Base-by-base conservation (phyloP, 768 basidiomycete species). In the Auriculariales sp. region DNA sequence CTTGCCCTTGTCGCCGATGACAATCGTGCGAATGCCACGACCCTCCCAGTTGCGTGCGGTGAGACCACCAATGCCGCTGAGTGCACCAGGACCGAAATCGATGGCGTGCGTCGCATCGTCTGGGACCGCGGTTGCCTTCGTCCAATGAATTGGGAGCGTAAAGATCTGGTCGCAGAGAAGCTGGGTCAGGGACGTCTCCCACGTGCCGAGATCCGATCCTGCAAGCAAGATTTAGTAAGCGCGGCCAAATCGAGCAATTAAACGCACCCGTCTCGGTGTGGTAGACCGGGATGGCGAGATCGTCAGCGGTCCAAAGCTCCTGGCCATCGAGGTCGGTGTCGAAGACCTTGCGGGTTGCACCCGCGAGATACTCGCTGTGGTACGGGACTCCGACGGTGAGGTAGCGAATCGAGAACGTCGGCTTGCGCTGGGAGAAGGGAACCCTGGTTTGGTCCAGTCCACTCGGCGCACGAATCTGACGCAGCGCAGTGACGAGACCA, bases 301-400 rank as follows among this genome's bases (percentile, higher is more conserved):
- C 83, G 24, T 69, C 64, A 1, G 72, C 56, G 24, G 66, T 61
- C 88, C 89, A 93, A 24, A 94, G 61, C 58, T 94, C 90, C 58
- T 89, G 75, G 2, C 75, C 81, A 10, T 67, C 70, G 30, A 93
- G 65, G 67, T 93, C 89, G 51, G 83, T 77, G n/a, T 74, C 64
- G 32, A 84, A 64, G 44, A 95, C 66, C 64, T 79, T 84, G 54
- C 90, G 77, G 2, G 89, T 78, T 1, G 79, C 83, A 27, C 75
- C 80, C 15, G 61, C 61, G 49, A 99, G 71, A 65, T 97, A 94
- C 17, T 71, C 69, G 64, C 91, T 93, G 72, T 99, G 95, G 68
- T 92, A 99, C 1, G 95, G 95, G 2, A 92, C 94, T 48, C 81
- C 84, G 59, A 99, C 85, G n/a, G 89, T 83, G 58, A 99, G 69